phyloP scores from a whole-genome alignment of 768 basidiomycete genomes.

The Tylopilus felleus region DNA sequence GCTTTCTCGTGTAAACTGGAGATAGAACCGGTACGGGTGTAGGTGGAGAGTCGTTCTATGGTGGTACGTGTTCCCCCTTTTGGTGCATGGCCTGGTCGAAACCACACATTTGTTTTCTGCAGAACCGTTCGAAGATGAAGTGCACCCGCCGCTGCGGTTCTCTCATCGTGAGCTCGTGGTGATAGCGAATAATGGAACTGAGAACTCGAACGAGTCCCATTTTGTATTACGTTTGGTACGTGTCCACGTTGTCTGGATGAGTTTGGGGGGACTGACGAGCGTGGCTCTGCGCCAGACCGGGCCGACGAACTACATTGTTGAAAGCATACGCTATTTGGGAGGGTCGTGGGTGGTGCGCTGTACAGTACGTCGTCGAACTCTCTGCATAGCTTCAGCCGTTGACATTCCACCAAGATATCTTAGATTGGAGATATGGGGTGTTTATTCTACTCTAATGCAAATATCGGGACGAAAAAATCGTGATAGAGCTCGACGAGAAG shows the following conservation, averaged over 20 bases:
- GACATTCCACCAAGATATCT: slow-evolving; percentile 55
- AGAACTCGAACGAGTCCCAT: slow-evolving; percentile 94
- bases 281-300: slow-evolving; percentile 50
- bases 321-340: slow-evolving; percentile 94
- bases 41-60: slow-evolving; percentile 94
- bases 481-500: slow-evolving; percentile 64
- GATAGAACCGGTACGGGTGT: slow-evolving; percentile 88
- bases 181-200: slow-evolving; percentile 89
- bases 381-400: neutral
- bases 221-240: slow-evolving; percentile 87
- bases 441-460: neutral
- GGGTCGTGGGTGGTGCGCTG: slow-evolving; percentile 81
- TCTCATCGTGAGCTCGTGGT: slow-evolving; percentile 87
- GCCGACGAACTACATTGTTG: slow-evolving; percentile 93
- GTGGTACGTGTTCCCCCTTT: slow-evolving; percentile 48
- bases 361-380: slow-evolving; percentile 60
- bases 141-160: slow-evolving; percentile 87
- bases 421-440: slow-evolving; percentile 87
- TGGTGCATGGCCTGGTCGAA: neutral
- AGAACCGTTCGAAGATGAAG: slow-evolving; percentile 95
- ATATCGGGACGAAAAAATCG: neutral
- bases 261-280: neutral
- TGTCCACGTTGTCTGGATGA: neutral
- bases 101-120: neutral
- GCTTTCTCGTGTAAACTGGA: slow-evolving; percentile 93